A percentile compares a stretch with the other conserved stretches of the same genome.
Evolutionary conservation across 106 monocot genomes (phyloP).

Genomic region (Agapanthus africanus): DNA sequence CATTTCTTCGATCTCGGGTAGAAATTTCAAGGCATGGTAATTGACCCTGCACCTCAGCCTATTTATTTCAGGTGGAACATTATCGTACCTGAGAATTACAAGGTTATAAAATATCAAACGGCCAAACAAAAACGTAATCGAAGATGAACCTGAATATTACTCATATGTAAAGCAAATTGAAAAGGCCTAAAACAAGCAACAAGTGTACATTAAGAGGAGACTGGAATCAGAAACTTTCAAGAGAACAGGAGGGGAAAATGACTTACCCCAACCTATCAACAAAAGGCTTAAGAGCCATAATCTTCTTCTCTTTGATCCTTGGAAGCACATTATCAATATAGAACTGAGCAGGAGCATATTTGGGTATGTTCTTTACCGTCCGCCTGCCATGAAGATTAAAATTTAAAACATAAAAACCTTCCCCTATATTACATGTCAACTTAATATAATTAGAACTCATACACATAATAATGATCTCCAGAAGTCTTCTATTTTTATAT

Average conservation of each 20-base stretch:
- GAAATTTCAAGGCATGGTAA: slow-evolving; percentile 98
- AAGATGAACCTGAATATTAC: not conserved
- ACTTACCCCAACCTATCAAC: slow-evolving; percentile 94
- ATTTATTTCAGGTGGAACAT: slow-evolving; percentile 91
- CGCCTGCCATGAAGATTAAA: slow-evolving; percentile 42
- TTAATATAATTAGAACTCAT: slow-evolving; percentile 1
- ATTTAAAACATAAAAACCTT: not conserved
- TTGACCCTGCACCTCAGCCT: slow-evolving; percentile 93
- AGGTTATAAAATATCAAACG: not conserved
- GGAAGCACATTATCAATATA: slow-evolving; percentile 98
- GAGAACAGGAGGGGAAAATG: not conserved
- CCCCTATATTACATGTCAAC: not conserved
- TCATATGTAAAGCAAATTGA: not conserved
- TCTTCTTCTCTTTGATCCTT: slow-evolving; percentile 90
- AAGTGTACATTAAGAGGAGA: not conserved
- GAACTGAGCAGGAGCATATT: slow-evolving; percentile 94
- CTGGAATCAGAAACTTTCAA: not conserved
- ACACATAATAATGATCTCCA: not conserved
- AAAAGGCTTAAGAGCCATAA: slow-evolving; percentile 96
- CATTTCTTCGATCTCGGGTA: slow-evolving; percentile 93
- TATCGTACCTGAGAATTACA: slow-evolving; percentile 69
- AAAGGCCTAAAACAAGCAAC: not conserved
- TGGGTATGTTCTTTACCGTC: slow-evolving; percentile 93
- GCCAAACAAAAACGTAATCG: not conserved
- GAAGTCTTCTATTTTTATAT: not conserved